Conservation (phyloP, 805 yeast species). For the Ogataea ganodermae region DNA sequence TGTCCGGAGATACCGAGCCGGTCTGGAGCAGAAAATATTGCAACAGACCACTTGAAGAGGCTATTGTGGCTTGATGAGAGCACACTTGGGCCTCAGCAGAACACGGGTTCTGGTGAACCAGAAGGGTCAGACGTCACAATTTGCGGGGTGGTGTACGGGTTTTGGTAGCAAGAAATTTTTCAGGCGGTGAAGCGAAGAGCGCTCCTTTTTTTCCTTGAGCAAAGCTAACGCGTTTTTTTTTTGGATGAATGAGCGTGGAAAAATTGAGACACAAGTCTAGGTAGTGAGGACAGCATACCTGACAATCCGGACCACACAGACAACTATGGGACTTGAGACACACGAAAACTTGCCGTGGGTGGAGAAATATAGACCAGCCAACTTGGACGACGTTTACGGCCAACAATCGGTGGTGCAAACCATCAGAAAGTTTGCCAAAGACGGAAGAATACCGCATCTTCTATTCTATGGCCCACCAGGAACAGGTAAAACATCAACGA, state of each 20-base stretch:
- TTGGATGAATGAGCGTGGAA: neutral
- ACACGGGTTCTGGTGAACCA: slow-evolving; percentile 1
- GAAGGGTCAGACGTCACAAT: neutral
- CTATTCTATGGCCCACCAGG: slow-evolving; percentile 96
- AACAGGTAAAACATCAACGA: slow-evolving; percentile 89
- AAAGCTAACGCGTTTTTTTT: slow-evolving; percentile 1
- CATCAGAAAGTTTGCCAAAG: slow-evolving; percentile 78
- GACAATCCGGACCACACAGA: no score
- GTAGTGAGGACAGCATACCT: no score
- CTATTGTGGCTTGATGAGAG: neutral
- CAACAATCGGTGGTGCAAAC: slow-evolving; percentile 86
- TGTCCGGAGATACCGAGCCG: slow-evolving; percentile 1
- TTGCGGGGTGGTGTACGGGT: slow-evolving; percentile 2
- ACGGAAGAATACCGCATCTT: slow-evolving; percentile 85
- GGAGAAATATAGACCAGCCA: slow-evolving; percentile 89
- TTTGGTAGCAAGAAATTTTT: neutral
- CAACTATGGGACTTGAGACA: slow-evolving; percentile 4
- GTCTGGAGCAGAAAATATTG: neutral
- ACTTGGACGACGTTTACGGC: slow-evolving; percentile 86
- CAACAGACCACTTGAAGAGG: slow-evolving; percentile 1
- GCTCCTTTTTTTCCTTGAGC: neutral
- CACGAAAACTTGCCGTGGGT: slow-evolving; percentile 77
- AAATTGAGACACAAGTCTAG: slow-evolving; percentile 10
- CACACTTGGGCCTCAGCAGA: neutral
- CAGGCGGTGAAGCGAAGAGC: neutral